Evolutionary conservation across 768 basidiomycete species (phyloP), one percentile per base, ranked within the genome.

Genomic region (Phanerochaete carnosa): DNA sequence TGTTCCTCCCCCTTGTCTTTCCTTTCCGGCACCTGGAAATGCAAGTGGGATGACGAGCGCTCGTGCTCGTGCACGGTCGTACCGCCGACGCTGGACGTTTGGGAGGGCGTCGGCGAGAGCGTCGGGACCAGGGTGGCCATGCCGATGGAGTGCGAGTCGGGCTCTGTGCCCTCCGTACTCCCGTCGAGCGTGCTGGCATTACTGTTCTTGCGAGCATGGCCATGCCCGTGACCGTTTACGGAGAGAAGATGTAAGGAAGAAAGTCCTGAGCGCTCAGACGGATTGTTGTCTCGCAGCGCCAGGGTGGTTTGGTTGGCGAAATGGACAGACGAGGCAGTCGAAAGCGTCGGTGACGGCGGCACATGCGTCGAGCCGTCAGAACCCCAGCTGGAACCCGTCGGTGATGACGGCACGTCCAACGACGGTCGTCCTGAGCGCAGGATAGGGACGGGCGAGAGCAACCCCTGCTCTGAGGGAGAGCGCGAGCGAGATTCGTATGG

Each of bases 321-420:
- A 33, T 85, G 82, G 0, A 83, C 79, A 0, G 84, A 84, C 2
- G 88, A 89, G 16, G 77, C 80, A 2, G 79, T 82, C 0, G 92
- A 90, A 11, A 90, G 78, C 0, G 91, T 92, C 0, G 91, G 92
- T 0, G 91, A 93, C 0, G 91, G 90, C 0, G 91, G 91, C 72
- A 80, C 25, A 75, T 74, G 49, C 32, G 45, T 68, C 37, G 28
- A 37, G 47, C 81, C 80, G n/a, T 80, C 78, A 7, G 76, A 75
- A 1, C 78, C 71, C 2, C 64, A 65, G 35, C 66, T 65, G 0
- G 71, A 71, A 61, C 46, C 19, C 56, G 67, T 22, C 59, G 64
- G 62, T 58, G 62, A 22, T 47, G 45, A 13, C 29, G 60, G 62
- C 4, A 61, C 66, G 45, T 69, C 68, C 23, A 69, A 63, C 19